phyloP scores from a whole-genome alignment of 2,329 filamentous ascomycete species.

The Pseudogymnoascus sp. region DNA sequence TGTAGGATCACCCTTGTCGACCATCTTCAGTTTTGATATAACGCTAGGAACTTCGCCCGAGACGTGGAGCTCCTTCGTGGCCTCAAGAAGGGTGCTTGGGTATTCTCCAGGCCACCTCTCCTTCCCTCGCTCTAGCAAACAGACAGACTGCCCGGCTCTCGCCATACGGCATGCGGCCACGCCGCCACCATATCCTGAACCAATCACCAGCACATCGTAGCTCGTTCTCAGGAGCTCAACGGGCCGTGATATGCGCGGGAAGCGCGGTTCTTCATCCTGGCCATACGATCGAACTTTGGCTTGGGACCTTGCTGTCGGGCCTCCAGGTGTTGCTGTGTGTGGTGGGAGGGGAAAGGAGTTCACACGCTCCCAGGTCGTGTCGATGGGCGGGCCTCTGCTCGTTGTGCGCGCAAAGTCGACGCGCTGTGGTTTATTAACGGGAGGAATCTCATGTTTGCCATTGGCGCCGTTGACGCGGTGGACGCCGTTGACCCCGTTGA shows the following conservation, averaged over 20 bases:
- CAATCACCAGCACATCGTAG: slow-evolving; percentile 61
- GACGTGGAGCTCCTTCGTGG: slow-evolving; percentile 45
- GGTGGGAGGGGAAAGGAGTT: slow-evolving; percentile 1
- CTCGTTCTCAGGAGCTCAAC: slow-evolving; percentile 47
- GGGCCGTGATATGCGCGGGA: slow-evolving; percentile 47
- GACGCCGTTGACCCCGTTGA: background rate
- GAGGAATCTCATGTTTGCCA: background rate
- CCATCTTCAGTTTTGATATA: slow-evolving; percentile 33
- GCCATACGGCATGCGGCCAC: slow-evolving; percentile 59
- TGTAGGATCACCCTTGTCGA: slow-evolving; percentile 45
- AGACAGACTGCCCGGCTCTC: slow-evolving; percentile 51
- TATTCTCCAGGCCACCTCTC: slow-evolving; percentile 63
- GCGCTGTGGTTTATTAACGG: slow-evolving; percentile 15
- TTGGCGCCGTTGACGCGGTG: background rate
- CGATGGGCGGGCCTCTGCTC: background rate
- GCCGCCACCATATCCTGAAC: slow-evolving; percentile 60
- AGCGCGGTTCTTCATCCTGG: slow-evolving; percentile 28
- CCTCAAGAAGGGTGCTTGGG: slow-evolving; percentile 40
- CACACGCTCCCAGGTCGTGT: background rate
- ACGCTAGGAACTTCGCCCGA: slow-evolving; percentile 45
- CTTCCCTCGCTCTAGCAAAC: slow-evolving; percentile 54
- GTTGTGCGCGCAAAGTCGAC: slow-evolving; percentile 13
- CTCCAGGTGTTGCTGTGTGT: slow-evolving; percentile 14
- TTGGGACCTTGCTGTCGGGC: slow-evolving; percentile 21
- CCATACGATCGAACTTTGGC: slow-evolving; percentile 25